Base-by-base conservation (phyloP, 805 yeast genomes). In the Saccharomycopsis malanga region DNA sequence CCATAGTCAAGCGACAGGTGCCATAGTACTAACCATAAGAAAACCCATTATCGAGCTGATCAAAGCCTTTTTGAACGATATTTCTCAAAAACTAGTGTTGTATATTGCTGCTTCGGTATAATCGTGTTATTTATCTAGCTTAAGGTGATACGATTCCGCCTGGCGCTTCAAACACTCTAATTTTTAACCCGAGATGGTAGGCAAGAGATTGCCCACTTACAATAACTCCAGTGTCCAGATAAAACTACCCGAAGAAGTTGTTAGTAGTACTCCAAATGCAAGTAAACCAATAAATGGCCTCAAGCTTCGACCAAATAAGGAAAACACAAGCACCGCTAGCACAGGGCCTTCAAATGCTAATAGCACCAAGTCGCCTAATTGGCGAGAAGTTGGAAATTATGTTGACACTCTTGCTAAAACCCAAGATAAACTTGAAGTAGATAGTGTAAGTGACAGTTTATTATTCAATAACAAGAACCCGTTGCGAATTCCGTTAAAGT, bases 401-500 rank as follows among this genome's bases (percentile, higher is more conserved):
- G 50, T 62, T 18, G 66, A 62, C 34, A 48, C 53, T 2, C 42
- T 61, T 27, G 22, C 42, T 2, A n/a, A 21, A n/a, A 24, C 18
- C 12, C 5, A 14, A 20, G n/a, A 24, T 20, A 15, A 35, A n/a
- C n/a, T n/a, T n/a, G n/a, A n/a, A n/a, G n/a, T n/a, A n/a, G 46
- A 43, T 9, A 44, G 37, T 29, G 43, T 46, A 15, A 23, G 15
- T 4, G 37, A 42, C 5, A 37, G 44, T 23, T 43, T 47, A 17
- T 36, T 46, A 21, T 35, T 58, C 3, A 49, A 52, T 9, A 46
- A 53, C 6, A 50, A 50, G 4, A 62, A 61, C 41, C 76, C 76
- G 3, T 58, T 74, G 20, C 57, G 57, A 12, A 61, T 61, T 10
- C 67, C 70, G 1, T 39, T 72, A 3, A 64, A 65, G 25, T 74